Conservation (phyloP, 2,329 filamentous ascomycete species). For the Fusarium humuli region DNA sequence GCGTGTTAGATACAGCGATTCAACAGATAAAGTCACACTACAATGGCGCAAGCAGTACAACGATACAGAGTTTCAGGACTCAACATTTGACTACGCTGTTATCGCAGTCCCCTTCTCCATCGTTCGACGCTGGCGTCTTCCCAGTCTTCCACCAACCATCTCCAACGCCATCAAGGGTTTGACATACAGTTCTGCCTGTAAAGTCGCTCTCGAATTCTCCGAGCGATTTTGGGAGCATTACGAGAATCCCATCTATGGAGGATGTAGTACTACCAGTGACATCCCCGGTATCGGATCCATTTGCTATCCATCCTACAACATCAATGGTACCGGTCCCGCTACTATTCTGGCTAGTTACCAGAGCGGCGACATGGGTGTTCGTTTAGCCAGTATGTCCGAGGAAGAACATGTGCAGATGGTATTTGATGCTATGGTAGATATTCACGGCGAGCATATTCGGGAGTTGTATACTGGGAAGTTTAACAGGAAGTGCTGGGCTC, state of each 20-base stretch:
- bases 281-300: background rate
- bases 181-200: conserved; percentile 5
- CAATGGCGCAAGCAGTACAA: conserved; percentile 12
- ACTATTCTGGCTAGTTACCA: conserved; percentile 12
- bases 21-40: background rate
- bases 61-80: conserved; percentile 11
- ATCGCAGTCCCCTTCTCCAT: conserved; percentile 8
- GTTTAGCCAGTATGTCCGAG: background rate
- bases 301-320: conserved; percentile 14
- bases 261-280: conserved; percentile 3
- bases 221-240: conserved; percentile 25
- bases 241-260: conserved; percentile 1
- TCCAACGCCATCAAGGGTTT: conserved; percentile 17
- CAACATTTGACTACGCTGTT: background rate
- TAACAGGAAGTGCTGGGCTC: conserved; percentile 15
- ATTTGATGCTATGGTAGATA: background rate
- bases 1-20: background rate
- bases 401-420: conserved; percentile 22
- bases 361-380: conserved; percentile 18
- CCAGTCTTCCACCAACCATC: background rate
- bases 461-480: conserved; percentile 8
- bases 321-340: conserved; percentile 1
- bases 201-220: conserved; percentile 8
- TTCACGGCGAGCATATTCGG: background rate
- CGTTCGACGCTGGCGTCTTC: conserved; percentile 13